Evolutionary conservation across 768 basidiomycete species (phyloP).

Genomic region (Gelatoporia subvermispora): DNA sequence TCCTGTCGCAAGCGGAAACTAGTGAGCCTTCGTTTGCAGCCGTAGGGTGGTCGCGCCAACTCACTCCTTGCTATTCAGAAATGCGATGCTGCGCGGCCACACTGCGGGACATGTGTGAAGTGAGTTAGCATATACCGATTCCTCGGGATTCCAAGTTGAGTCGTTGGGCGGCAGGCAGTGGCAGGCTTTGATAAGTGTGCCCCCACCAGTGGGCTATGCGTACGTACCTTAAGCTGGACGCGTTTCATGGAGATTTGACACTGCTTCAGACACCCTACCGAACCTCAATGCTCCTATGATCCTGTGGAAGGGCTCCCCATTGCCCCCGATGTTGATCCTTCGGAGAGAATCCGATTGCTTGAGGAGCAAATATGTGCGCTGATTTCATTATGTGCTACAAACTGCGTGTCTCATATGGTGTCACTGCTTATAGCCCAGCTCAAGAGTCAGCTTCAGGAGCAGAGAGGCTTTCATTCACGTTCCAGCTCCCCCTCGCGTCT

Average conservation of each 20-base stretch:
- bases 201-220: constrained; percentile 83
- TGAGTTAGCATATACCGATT: constrained; percentile 29
- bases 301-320: constrained; percentile 78
- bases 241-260: constrained; percentile 5
- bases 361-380: constrained; percentile 69
- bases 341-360: constrained; percentile 69
- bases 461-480: constrained; percentile 32
- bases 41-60: constrained; percentile 7
- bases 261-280: constrained; percentile 64
- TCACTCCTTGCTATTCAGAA: constrained; percentile 43
- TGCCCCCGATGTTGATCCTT: constrained; percentile 73
- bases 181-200: constrained; percentile 77
- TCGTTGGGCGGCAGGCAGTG: constrained; percentile 51
- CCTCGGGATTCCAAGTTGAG: constrained; percentile 4
- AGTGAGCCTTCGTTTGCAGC: constrained; percentile 39
- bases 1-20: constrained; percentile 83
- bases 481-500: constrained; percentile 35
- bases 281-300: constrained; percentile 83
- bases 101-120: constrained; percentile 84
- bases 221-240: constrained; percentile 33
- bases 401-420: constrained; percentile 1
- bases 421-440: constrained; percentile 49
- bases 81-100: constrained; percentile 84
- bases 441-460: constrained; percentile 56
- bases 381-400: not conserved